Evolutionary conservation across 202 grass and related monocot genomes (phyloP), one percentile per base, ranked within the genome.

Genomic region (Carex sylvatica): DNA sequence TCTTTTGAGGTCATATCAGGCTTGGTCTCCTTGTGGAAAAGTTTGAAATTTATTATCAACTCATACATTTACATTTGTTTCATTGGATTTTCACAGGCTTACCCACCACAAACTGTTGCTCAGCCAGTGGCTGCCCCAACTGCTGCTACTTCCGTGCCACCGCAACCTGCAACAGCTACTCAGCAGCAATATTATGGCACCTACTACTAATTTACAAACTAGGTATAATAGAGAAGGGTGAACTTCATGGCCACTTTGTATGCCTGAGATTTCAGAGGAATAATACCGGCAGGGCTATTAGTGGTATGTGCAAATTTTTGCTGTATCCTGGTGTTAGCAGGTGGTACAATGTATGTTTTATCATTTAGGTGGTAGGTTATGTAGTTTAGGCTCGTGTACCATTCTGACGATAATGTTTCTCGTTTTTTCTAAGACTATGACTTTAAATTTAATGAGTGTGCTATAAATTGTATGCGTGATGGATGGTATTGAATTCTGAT

Each of bases 141-240:
- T 40, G 73, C 88, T 35, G 80, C 69, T 5, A 73, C 91, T 60
- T 24, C 82, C 4, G 89, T 88, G 61, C 81, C 93, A 76, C 87
- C 83, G 47, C 94, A 90, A 65, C 86, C 94, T 70, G 86, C 83
- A 3, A 77, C 89, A 24, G 88, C 87, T 66, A 81, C 88, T 84
- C 94, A 94, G 55, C 94, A 94, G 55, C 65, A 89, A 72, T 94
- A 97, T 44, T 88, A 88, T 49, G 61, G 82, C 61, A 68, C 87
- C 2, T 97, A 97, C 83, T 94, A 92, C 68, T 35, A 16, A 76
- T 76, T 11, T 35, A 35, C 56, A 76, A 56, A n/a, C 20, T n/a
- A 28, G 13, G 13, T 30, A 75, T 28, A 56, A 19, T 33, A 19
- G 15, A 53, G 51, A 58, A 35, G 73, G 16, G 12, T 11, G 51